Evolutionary conservation across 192 early-diverging fungal species (phyloP), one percentile per base, ranked within the genome.

Genomic region (Gamsiella multidivaricata): DNA sequence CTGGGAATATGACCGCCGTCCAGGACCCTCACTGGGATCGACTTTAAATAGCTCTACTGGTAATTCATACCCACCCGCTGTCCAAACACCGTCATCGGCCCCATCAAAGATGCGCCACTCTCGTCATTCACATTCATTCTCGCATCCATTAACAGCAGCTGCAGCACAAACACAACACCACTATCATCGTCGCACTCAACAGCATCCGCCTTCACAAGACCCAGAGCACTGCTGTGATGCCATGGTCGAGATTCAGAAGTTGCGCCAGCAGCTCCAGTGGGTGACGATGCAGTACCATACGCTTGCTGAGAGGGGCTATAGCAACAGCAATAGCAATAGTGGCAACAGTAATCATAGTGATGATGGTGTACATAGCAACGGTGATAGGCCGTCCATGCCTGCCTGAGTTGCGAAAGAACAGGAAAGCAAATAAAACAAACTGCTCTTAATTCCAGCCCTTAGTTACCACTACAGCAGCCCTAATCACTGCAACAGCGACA

Each of bases 201-300:
- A 55, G 42, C 46, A 41, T 37, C 2, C 28, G 18, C 22, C 59
- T 49, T 45, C 9, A 36, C 41, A 63, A 11, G 26, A 51, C 11
- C 32, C 34, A 11, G 58, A 76, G 2, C 64, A 68, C 28, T 46
- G 59, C n/a, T 76, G 73, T 26, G 73, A 76, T 2, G 73, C 65
- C 3, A 76, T 68, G 73, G 32, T 31, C 5, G 73, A 76, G 39
- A 67, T 68, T 26, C 73, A 76, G 26, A 62, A 76, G 25, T 41
- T 76, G 29, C 63, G 73, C 8, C 64, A 76, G 34, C 47, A 76
- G 25, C 58, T 67, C 33, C 51, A 63, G 15, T 76, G 64, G 73
- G 69, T 71, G 17, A 60, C 55, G 12, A 49, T 57, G 47, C 41
- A 32, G 31, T 71, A 60, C 20, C 62, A 47, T 18, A 42, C 50